Evolutionary conservation across 1,284 basidiomycete species (phyloP).

Genomic region (Ceratobasidium sp.): DNA sequence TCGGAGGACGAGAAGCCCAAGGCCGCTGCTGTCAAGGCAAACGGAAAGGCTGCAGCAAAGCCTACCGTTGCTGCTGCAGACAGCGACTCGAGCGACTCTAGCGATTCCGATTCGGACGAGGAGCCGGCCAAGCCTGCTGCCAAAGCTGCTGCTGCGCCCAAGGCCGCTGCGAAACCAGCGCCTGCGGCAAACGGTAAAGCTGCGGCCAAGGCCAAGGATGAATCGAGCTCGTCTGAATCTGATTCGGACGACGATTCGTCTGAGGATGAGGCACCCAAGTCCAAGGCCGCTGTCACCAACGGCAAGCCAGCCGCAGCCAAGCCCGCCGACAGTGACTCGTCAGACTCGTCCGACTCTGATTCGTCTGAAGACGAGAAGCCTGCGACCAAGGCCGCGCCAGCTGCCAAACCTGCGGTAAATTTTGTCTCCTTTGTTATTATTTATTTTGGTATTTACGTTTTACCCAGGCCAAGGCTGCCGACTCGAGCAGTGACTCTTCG

Average conservation of each 20-base stretch:
- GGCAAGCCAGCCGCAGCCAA: slow-evolving; percentile 22
- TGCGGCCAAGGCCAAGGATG: slow-evolving; percentile 7
- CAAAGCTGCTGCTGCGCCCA: neutral
- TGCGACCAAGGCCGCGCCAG: slow-evolving; percentile 46
- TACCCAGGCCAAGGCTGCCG: slow-evolving; percentile 47
- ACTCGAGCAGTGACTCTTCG: slow-evolving; percentile 38
- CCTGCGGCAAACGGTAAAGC: neutral
- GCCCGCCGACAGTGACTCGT: slow-evolving; percentile 10
- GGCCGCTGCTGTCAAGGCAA: slow-evolving; percentile 23
- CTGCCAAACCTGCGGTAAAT: slow-evolving; percentile 33
- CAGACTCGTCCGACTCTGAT: slow-evolving; percentile 46
- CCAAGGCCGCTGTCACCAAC: slow-evolving; percentile 37
- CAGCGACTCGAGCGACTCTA: slow-evolving; percentile 38
- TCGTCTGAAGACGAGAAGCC: slow-evolving; percentile 44
- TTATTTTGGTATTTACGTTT: neutral
- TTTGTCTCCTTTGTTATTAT: neutral
- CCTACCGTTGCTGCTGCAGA: slow-evolving; percentile 41
- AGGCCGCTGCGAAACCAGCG: neutral
- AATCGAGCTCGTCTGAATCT: slow-evolving; percentile 27
- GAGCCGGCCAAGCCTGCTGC: slow-evolving; percentile 45
- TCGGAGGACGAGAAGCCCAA: slow-evolving; percentile 31
- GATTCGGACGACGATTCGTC: slow-evolving; percentile 38
- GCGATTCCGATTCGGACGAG: slow-evolving; percentile 41
- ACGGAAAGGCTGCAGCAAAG: slow-evolving; percentile 36
- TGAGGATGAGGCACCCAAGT: slow-evolving; percentile 44